Conservation (phyloP, 2,329 filamentous ascomycete species). For the Dothidotthia symphoricarpi region DNA sequence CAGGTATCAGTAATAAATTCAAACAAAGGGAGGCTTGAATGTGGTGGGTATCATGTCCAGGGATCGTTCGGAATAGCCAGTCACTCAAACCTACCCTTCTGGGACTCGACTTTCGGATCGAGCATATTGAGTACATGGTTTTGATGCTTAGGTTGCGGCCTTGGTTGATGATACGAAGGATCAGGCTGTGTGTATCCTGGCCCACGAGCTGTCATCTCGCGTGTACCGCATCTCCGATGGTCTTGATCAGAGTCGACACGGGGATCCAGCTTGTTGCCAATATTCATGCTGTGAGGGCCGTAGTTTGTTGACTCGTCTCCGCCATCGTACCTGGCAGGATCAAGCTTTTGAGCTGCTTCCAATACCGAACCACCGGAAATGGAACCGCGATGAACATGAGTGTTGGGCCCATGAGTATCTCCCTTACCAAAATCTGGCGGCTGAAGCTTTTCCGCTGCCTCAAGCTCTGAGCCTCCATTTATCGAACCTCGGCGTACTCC, state of each 20-base stretch:
- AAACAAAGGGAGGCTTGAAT: no score
- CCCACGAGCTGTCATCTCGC: constrained; percentile 1
- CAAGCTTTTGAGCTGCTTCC: constrained; percentile 15
- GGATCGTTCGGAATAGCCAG: no score
- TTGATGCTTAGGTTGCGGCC: no score
- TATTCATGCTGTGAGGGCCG: constrained; percentile 7
- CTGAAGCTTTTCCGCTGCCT: constrained; percentile 16
- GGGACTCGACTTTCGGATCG: constrained; percentile 31
- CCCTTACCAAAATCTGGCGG: no score
- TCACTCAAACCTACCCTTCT: no score
- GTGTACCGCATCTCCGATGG: constrained; percentile 5
- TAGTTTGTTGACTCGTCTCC: constrained; percentile 9
- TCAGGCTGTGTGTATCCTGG: constrained; percentile 7
- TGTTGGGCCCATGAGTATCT: constrained; percentile 1
- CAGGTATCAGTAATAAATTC: no score
- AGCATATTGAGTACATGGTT: constrained; percentile 19
- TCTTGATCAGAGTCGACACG: background rate
- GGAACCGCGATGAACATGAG: constrained; percentile 16
- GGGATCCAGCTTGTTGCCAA: constrained; percentile 13
- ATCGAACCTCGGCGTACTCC: constrained; percentile 19
- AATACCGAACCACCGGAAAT: constrained; percentile 8
- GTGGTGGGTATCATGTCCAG: no score
- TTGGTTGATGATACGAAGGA: constrained; percentile 2
- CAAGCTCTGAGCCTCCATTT: constrained; percentile 3
- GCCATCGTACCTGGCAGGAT: constrained; percentile 8